phyloP scores from a whole-genome alignment of 140 eudicot genomes.

The Senecio squalidus region DNA sequence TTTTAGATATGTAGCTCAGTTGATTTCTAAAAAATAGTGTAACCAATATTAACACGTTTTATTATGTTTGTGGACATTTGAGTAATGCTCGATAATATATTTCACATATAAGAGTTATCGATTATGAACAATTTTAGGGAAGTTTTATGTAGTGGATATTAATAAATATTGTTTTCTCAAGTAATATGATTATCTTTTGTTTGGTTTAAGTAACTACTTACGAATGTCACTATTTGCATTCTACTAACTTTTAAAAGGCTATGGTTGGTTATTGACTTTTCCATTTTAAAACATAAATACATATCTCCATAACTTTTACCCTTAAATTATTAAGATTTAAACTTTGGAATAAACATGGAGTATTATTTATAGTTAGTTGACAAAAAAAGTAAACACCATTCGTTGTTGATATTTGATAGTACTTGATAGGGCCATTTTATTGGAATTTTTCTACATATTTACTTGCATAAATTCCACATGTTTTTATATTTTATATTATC shows the following conservation, averaged over 20 bases:
- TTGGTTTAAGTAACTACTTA: background rate
- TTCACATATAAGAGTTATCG: too few species aligned
- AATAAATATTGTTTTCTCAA: background rate
- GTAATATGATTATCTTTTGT: background rate
- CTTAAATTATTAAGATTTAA: background rate
- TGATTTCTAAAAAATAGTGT: too few species aligned
- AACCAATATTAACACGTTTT: too few species aligned
- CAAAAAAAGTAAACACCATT: background rate
- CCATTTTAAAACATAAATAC: background rate
- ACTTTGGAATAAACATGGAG: background rate
- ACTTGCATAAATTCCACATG: slow-evolving; percentile 13
- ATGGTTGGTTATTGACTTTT: too few species aligned
- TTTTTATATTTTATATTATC: background rate
- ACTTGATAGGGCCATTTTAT: background rate
- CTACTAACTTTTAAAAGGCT: background rate
- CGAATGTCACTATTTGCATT: background rate
- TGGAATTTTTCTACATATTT: background rate
- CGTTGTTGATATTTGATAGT: background rate
- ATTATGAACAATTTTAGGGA: too few species aligned
- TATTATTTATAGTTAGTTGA: slow-evolving; percentile 6
- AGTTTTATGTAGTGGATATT: too few species aligned
- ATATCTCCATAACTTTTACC: background rate
- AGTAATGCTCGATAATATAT: too few species aligned
- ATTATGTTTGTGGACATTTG: too few species aligned
- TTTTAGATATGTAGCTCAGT: too few species aligned